Percentiles rank a stretch among this genome's conserved stretches.
Evolutionary conservation across 2,329 filamentous ascomycete species (phyloP).

Genomic region (Monilinia fructicola): DNA sequence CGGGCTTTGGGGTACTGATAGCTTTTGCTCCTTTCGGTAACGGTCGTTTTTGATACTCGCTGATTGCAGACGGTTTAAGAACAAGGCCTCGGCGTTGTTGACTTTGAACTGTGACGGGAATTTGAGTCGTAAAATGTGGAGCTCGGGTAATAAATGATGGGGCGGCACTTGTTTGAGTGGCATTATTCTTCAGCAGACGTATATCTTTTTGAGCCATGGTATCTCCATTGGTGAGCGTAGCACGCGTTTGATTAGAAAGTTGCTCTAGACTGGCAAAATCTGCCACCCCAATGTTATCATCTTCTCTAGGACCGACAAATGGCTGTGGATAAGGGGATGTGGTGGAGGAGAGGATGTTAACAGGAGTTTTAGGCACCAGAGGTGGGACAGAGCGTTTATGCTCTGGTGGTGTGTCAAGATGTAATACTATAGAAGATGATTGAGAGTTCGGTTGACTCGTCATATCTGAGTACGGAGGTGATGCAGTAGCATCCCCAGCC

Average conservation of each 20-base stretch:
- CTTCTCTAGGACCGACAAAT: constrained; percentile 1
- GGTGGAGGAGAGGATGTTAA: not conserved
- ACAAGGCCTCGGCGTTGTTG: constrained; percentile 21
- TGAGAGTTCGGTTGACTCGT: constrained; percentile 18
- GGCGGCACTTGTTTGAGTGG: constrained; percentile 20
- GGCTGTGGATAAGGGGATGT: constrained; percentile 1
- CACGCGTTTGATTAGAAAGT: not conserved
- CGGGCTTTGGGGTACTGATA: not conserved
- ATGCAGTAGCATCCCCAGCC: constrained; percentile 20
- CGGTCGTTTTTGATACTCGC: not conserved
- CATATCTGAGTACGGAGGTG: constrained; percentile 18
- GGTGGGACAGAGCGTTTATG: not conserved
- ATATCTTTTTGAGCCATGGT: not conserved
- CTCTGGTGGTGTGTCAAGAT: constrained; percentile 23
- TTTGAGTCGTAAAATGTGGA: constrained; percentile 20
- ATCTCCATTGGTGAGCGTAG: not conserved
- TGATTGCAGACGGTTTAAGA: constrained; percentile 8
- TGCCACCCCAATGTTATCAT: not conserved
- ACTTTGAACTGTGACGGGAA: constrained; percentile 13
- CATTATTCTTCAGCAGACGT: constrained; percentile 1
- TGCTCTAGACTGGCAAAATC: constrained; percentile 13
- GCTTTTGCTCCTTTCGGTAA: not conserved
- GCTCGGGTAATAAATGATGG: constrained; percentile 19
- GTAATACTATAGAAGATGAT: constrained; percentile 23
- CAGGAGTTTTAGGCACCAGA: not conserved